These are phyloP conservation scores for Carex arenaria DNA, from an alignment of 202 grass and related monocot species.

Conservation along the genomic window DNA sequence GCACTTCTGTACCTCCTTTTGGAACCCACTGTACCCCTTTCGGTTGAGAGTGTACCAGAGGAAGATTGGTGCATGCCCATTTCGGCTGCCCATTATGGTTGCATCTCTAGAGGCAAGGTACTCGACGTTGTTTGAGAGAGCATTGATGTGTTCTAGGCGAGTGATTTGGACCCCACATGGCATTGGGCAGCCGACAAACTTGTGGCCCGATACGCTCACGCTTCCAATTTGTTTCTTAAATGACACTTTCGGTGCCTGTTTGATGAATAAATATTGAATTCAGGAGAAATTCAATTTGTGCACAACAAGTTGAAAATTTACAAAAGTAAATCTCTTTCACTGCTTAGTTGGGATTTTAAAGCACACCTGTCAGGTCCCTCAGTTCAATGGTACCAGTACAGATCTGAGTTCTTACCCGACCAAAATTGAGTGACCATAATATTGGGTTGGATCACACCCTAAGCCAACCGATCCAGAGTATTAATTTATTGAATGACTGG, in stretches of 20 bases:
- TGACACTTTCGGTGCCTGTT: constrained; percentile 39
- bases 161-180: constrained; percentile 44
- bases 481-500: background rate
- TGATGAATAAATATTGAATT: background rate
- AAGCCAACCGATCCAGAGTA: background rate
- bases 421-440: background rate
- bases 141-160: constrained; percentile 18
- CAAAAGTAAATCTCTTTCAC: background rate
- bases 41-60: constrained; percentile 55
- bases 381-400: background rate
- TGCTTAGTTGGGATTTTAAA: background rate
- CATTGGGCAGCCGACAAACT: constrained; percentile 38
- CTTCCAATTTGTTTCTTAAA: constrained; percentile 45
- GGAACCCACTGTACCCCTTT: constrained; percentile 47
- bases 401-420: background rate
- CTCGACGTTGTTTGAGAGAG: constrained; percentile 22
- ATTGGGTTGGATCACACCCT: background rate
- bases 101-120: constrained; percentile 43
- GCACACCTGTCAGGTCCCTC: background rate
- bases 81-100: constrained; percentile 56
- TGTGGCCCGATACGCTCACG: constrained; percentile 40
- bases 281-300: background rate
- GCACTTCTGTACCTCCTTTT: constrained; percentile 56
- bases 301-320: background rate
- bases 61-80: constrained; percentile 49